Base-by-base conservation (phyloP, 148 eudicot genomes). In the Selenicereus undatus region DNA sequence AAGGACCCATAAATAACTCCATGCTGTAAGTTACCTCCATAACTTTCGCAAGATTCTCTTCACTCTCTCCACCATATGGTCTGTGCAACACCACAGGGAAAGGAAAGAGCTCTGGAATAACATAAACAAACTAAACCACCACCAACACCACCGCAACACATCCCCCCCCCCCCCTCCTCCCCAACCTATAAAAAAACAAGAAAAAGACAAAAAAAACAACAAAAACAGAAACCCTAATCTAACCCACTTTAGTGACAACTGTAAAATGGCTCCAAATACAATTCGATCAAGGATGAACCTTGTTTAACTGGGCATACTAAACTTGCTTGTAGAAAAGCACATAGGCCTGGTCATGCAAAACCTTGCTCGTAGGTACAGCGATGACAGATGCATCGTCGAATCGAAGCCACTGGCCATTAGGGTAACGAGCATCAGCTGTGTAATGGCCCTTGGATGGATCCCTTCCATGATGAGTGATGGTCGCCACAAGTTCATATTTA, bases 381-480 rank as follows among this genome's bases (percentile, higher is more conserved):
- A 79, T 86, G 21, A 94, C 95, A 50, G 93, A 92, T 42, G 98
- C 90, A 79, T 96, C 99, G 84, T 94, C 98, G 76, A 94, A 96
- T n/a, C 94, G 87, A 78, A 96, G 76, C 99, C 98, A 94, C 74
- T 91, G 91, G 39, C 91, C 93, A 76, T 87, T 89, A 10, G 91
- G 80, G 60, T 86, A 79, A 74, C 94, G 93, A 13, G 90, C 92
- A 88, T 96, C 99, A 22, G 99, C 97, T 12, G 99, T 96, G 56
- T 96, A 96, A 81, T 94, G 99, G 76, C 99, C 99, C 86, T 89
- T 96, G 0, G 98, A 94, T 3, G 99, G 95, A 80, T 96, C 97
- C 79, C 88, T 90, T 24, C 99, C 97, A 35, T 94, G 98, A 83
- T 94, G 99, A 50, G 99, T 96, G 72, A 96, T 85, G 4, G 98